Percentiles rank a stretch among this genome's conserved stretches.
Evolutionary conservation across 177 flowering plant species (phyloP).

Genomic region (Vitis hybrid): DNA sequence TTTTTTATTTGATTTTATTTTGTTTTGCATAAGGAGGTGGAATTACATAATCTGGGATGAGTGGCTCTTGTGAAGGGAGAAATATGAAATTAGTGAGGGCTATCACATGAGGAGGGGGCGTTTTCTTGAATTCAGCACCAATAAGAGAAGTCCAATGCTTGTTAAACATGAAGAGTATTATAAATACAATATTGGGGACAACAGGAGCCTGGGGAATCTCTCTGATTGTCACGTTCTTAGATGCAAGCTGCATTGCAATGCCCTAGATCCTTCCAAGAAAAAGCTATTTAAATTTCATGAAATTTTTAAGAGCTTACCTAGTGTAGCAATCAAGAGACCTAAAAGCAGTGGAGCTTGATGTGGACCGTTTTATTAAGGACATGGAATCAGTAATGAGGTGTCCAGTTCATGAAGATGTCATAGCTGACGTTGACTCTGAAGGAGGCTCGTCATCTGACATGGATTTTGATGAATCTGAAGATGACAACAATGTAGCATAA

Average conservation of each 20-base stretch:
- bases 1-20: too few relatives aligned
- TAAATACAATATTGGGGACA: slow-evolving; percentile 12
- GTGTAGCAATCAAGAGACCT: slow-evolving; percentile 33
- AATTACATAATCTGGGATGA: too few relatives aligned
- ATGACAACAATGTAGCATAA: slow-evolving; percentile 42
- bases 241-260: slow-evolving; percentile 54
- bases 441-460: slow-evolving; percentile 72
- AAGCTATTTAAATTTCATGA: slow-evolving; percentile 83
- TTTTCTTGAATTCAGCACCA: too few relatives aligned
- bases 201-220: slow-evolving; percentile 45
- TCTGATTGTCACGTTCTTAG: slow-evolving; percentile 77
- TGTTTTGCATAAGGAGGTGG: too few relatives aligned
- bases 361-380: too few relatives aligned
- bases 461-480: slow-evolving; percentile 77
- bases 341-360: too few relatives aligned
- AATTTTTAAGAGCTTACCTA: slow-evolving; percentile 78
- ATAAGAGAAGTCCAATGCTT: slow-evolving; percentile 45
- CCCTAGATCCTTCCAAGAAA: slow-evolving; percentile 40
- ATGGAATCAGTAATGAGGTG: slow-evolving; percentile 21
- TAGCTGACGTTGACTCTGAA: slow-evolving; percentile 34
- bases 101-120: too few relatives aligned
- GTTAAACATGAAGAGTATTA: slow-evolving; percentile 10
- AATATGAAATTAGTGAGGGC: too few relatives aligned
- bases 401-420: slow-evolving; percentile 23
- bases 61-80: too few relatives aligned